phyloP scores from a whole-genome alignment of 352 stramenopile genomes.

The Phytophthora aleatoria region DNA sequence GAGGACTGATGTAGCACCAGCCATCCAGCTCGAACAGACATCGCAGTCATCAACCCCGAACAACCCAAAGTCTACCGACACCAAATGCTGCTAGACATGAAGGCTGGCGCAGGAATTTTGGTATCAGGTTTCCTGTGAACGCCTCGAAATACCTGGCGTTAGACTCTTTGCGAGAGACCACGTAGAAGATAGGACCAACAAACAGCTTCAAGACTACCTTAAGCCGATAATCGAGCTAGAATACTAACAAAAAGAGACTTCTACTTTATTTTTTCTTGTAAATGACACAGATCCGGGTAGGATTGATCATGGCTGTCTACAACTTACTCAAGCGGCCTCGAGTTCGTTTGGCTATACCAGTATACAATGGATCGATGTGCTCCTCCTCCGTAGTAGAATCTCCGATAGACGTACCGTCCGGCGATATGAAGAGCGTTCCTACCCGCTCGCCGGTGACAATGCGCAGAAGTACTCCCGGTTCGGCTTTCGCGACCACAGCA shows the following conservation, averaged over 20 bases:
- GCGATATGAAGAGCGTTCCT: constrained; percentile 60
- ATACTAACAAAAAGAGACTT: constrained; percentile 13
- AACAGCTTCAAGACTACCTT: constrained; percentile 71
- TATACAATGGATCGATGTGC: constrained; percentile 69
- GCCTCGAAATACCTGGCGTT: constrained; percentile 2
- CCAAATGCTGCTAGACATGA: constrained; percentile 27
- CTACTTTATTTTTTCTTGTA: no score
- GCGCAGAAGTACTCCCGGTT: constrained; percentile 53
- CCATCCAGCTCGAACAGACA: constrained; percentile 45
- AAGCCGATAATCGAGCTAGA: constrained; percentile 5
- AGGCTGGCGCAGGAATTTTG: constrained; percentile 11
- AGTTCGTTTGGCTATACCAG: constrained; percentile 41
- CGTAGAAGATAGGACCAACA: constrained; percentile 20
- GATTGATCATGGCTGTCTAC: constrained; percentile 4
- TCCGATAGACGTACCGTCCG: constrained; percentile 6
- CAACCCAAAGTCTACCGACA: background rate
- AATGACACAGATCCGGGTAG: constrained; percentile 1
- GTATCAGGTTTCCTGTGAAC: background rate
- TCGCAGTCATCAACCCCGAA: constrained; percentile 6
- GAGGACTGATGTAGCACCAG: constrained; percentile 39
- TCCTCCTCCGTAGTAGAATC: constrained; percentile 33
- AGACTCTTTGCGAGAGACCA: constrained; percentile 2
- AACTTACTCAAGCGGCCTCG: constrained; percentile 38
- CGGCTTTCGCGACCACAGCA: constrained; percentile 66
- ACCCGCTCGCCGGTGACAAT: constrained; percentile 64